Base-by-base conservation (phyloP, 768 basidiomycete genomes). In the Mycena belliarum region DNA sequence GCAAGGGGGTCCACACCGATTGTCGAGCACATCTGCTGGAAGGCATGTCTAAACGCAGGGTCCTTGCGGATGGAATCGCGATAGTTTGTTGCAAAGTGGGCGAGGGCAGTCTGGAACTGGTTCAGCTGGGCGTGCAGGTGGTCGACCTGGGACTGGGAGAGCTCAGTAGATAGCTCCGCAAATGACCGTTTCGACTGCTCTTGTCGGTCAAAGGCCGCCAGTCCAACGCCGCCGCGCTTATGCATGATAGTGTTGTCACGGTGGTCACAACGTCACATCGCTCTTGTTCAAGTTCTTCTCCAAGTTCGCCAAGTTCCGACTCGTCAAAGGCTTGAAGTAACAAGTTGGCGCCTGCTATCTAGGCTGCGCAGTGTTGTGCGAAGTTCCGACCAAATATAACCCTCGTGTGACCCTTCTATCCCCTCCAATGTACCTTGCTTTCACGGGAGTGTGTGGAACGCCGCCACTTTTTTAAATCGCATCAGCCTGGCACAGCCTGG, bases 1-100 rank as follows among this genome's bases (percentile, higher is more conserved):
- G 91, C 89, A 21, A 98, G 83, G 2, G 96, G 95, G 70, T 98
- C 97, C 23, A 99, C 93, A 29, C 94, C 94, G 54, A 99, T 91
- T 16, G 89, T 87, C 2, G 89, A 83, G 69, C 97, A 99, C 93
- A 99, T 97, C 57, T 92, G 89, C 63, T 95, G 92, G 73, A 98
- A 98, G 20, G 86, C 89, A 78, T 89, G 89, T 5, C 97, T 82
- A 70, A 99, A 95, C 4, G 82, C 80, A 2, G 96, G 93, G 63
- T 96, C 90, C 49, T 79, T 78, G 55, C 85, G 83, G 68, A 99
- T 98, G 55, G 88, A 84, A 41, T 88, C 84, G 48, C 93, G 87
- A 70, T 98, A 95, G 10, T 85, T 85, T 24, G 83, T 74, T 2
- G 95, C 93, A 66, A 98, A 99, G 56, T 80, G 81, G 4, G 82